Evolutionary conservation across 192 early-diverging fungal genomes (phyloP), one percentile per base, ranked within the genome.

Genomic region (Chytriomyces sp.): DNA sequence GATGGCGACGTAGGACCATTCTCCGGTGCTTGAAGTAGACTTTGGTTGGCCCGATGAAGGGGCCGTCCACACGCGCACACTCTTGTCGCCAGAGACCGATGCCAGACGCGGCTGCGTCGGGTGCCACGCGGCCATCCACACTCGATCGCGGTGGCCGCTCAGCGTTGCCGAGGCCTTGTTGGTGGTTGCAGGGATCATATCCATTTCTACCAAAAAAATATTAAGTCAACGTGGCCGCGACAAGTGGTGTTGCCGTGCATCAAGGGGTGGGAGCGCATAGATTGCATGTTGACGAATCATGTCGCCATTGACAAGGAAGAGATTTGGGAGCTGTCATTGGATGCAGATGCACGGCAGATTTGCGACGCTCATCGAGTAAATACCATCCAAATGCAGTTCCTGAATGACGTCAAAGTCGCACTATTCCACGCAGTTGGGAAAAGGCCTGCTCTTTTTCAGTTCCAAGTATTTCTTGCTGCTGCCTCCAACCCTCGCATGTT

Each of bases 91-190:
- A 52, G 86, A 88, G 78, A 94, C 95, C 19, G 91, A 89, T 2
- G 92, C 92, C 30, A 98, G 86, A 22, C 87, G 80, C 0, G 81
- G 83, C 6, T 89, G 89, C 3, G 86, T 84, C 0, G 91, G 89
- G 58, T 93, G 90, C 96, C 96, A 98, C 39, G 89, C 77, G 36
- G 92, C 86, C 56, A 90, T 88, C 95, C 94, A 95, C 5, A 92
- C 93, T 52, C 91, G 80, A 82, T 95, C 93, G 28, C 88, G 79
- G 73, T 97, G 95, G 41, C 90, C 91, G 74, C 56, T 33, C 17
- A 65, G 41, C 17, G 63, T 65, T 39, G 38, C 59, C 2, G 44
- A n/a, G 44, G 17, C 14, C 44, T 49, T 49, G 44, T 49, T 49
- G 44, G 17, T 49, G 44, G n/a, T n/a, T n/a, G n/a, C n/a, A n/a